Percentiles rank a stretch among this genome's conserved stretches.
Evolutionary conservation across 2,329 filamentous ascomycete genomes (phyloP).

Genomic region (Talaromyces sp.): DNA sequence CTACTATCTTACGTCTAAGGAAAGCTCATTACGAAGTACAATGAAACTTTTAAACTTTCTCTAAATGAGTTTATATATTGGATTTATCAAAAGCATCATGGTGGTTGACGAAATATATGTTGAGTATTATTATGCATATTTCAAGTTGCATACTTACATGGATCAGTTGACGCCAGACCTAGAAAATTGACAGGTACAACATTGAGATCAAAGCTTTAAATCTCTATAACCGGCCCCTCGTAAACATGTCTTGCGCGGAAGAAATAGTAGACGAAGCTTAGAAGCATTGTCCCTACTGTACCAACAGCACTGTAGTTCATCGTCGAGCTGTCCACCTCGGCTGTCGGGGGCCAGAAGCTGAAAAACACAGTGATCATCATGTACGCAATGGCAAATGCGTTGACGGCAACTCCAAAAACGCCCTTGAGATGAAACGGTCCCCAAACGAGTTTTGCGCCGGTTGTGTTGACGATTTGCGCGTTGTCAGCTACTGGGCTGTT

Average conservation of each 20-base stretch:
- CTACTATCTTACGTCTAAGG: too few species aligned
- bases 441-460: slow-evolving; percentile 16
- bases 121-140: too few species aligned
- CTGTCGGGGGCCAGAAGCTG: slow-evolving; percentile 40
- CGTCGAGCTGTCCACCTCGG: slow-evolving; percentile 28
- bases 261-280: slow-evolving; percentile 34
- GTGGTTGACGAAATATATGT: too few species aligned
- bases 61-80: too few species aligned
- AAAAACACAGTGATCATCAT: slow-evolving; percentile 42
- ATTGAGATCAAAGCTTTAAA: slow-evolving; percentile 3
- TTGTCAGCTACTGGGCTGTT: slow-evolving; percentile 22
- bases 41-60: too few species aligned
- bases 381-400: slow-evolving; percentile 41
- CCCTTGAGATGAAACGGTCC: slow-evolving; percentile 32
- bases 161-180: too few species aligned
- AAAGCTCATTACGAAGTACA: too few species aligned
- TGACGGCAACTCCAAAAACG: slow-evolving; percentile 36
- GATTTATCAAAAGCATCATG: too few species aligned
- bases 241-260: slow-evolving; percentile 28
- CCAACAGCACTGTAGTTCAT: slow-evolving; percentile 48
- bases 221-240: slow-evolving; percentile 20
- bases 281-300: slow-evolving; percentile 32
- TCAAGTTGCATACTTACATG: too few species aligned
- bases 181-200: not conserved
- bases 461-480: slow-evolving; percentile 12